Evolutionary conservation across 192 early-diverging fungal species (phyloP), one percentile per base, ranked within the genome.

Genomic region (Mortierella alpina): DNA sequence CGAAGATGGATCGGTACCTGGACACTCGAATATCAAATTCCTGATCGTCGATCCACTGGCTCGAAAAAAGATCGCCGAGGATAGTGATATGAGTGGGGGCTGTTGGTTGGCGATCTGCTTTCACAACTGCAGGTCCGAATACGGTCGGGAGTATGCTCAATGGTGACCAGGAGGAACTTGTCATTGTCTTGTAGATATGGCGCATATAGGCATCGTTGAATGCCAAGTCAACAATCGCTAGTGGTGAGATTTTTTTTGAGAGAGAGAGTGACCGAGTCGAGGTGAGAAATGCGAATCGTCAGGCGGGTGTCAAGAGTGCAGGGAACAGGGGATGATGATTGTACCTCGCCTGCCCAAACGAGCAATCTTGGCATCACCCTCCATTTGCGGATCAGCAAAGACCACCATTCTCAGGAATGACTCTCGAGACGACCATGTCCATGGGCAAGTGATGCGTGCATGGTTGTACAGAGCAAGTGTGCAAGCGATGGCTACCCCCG

Each of bases 301-400:
- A 17, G 12, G 31, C 7, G 14, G 53, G 17, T 14, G 41, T 11
- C 6, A 53, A 41, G 39, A 39, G 40, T 2, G 40, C 12, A 52
- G 13, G 40, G 40, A 15, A 1, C 13, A 45, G 22, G 17, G 61
- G 46, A 7, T 8, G 46, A 60, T 31, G n/a, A 23, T 5, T 39
- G 42, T 66, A 67, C 91, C 91, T 60, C 80, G 60, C 42, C 62
- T 85, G 42, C 88, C 88, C 61, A 90, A 81, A 49, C 87, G 85
- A 17, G 15, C 18, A 59, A 92, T 76, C 72, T 92, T 92, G 7
- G 87, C 85, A 61, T 90, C 88, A 7, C 91, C 91, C 50, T 92
- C 91, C 63, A 92, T 90, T 76, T 92, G 91, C 6, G 91, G 91
- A 49, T 92, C 91, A 23, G 89, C 91, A 60, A 89, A 88, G 63